Conservation (phyloP, 345 rosid genomes). For the Sisymbrium altissimum region DNA sequence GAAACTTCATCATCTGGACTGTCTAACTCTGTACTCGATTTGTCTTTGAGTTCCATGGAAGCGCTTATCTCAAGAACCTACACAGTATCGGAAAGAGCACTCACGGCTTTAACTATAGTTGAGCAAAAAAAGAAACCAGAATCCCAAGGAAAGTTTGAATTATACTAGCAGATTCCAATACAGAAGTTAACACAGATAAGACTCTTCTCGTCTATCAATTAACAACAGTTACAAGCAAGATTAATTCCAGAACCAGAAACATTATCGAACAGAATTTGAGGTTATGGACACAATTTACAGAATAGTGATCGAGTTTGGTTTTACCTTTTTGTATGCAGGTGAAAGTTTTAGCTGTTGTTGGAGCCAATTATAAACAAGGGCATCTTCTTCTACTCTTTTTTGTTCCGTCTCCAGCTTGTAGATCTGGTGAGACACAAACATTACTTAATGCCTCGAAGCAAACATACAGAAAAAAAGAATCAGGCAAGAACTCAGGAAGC, state of each 20-base stretch:
- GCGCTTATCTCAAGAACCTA: slow-evolving; percentile 79
- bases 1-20: slow-evolving; percentile 48
- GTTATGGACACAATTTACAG: neutral
- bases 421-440: slow-evolving; percentile 44
- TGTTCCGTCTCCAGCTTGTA: slow-evolving; percentile 80
- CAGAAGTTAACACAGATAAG: neutral
- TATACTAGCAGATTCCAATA: neutral
- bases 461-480: neutral
- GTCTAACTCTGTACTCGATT: slow-evolving; percentile 39
- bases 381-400: slow-evolving; percentile 82
- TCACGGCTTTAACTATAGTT: slow-evolving; percentile 3
- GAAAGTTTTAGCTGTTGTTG: slow-evolving; percentile 86
- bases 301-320: neutral
- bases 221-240: neutral
- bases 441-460: slow-evolving; percentile 14
- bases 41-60: slow-evolving; percentile 55
- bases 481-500: slow-evolving; percentile 19
- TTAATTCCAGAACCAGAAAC: neutral
- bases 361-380: slow-evolving; percentile 89
- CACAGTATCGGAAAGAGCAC: slow-evolving; percentile 21
- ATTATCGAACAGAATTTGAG: neutral
- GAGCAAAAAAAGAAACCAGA: neutral
- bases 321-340: slow-evolving; percentile 89
- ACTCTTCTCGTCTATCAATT: neutral
- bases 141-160: neutral